phyloP scores from a whole-genome alignment of 2,329 filamentous ascomycete species.

The Thielaviopsis musarum region DNA sequence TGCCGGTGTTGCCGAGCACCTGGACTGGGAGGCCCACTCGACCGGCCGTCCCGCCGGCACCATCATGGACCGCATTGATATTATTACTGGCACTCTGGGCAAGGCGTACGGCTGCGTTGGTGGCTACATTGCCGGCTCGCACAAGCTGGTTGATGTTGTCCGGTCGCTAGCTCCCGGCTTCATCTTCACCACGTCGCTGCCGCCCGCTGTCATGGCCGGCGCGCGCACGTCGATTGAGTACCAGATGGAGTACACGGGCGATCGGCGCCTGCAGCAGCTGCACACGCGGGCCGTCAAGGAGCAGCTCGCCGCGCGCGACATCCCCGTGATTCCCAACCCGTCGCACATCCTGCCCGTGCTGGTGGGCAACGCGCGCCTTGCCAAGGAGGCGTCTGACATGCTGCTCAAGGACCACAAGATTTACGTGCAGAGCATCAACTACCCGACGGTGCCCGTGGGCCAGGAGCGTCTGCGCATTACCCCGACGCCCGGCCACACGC shows the following conservation, averaged over 20 bases:
- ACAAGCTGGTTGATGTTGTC: slow-evolving; percentile 77
- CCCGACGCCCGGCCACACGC: slow-evolving; percentile 80
- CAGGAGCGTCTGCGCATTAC: slow-evolving; percentile 94
- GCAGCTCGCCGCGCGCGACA: slow-evolving; percentile 58
- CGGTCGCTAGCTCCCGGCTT: slow-evolving; percentile 91
- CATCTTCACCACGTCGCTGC: slow-evolving; percentile 95
- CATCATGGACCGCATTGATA: slow-evolving; percentile 89
- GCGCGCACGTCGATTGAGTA: slow-evolving; percentile 86
- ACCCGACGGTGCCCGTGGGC: slow-evolving; percentile 93
- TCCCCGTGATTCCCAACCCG: slow-evolving; percentile 94
- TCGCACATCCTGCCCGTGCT: slow-evolving; percentile 91
- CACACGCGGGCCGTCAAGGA: slow-evolving; percentile 93
- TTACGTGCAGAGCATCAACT: slow-evolving; percentile 98
- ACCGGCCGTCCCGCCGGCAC: slow-evolving; percentile 62
- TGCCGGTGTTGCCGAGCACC: slow-evolving; percentile 90
- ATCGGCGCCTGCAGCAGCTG: slow-evolving; percentile 83
- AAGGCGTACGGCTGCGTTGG: slow-evolving; percentile 97
- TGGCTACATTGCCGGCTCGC: slow-evolving; percentile 86
- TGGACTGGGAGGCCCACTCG: slow-evolving; percentile 78
- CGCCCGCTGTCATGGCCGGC: slow-evolving; percentile 92
- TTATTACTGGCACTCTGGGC: slow-evolving; percentile 91
- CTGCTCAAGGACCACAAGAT: slow-evolving; percentile 80
- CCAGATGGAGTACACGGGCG: slow-evolving; percentile 68
- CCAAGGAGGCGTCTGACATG: slow-evolving; percentile 83
- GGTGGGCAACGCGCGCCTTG: slow-evolving; percentile 83